A percentile compares a stretch with the other conserved stretches of the same genome.
Evolutionary conservation across 352 stramenopile genomes (phyloP).

Genomic region (Phytophthora macrochlamydospora): DNA sequence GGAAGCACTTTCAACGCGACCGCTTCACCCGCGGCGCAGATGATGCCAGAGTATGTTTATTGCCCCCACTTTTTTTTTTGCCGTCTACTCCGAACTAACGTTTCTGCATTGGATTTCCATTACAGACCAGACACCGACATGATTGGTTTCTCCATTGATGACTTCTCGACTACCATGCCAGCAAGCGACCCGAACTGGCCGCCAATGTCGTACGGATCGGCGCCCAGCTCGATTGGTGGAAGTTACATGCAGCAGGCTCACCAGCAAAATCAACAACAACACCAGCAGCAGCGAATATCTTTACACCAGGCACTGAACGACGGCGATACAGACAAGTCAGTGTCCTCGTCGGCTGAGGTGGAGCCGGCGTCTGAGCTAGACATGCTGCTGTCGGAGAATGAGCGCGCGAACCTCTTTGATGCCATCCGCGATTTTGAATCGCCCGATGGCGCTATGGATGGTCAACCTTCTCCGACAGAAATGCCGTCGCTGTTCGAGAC

Average conservation of each 20-base stretch:
- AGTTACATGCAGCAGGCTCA: constrained; percentile 31
- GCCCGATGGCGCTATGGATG: constrained; percentile 19
- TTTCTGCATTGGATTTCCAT: background rate
- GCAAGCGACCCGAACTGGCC: constrained; percentile 44
- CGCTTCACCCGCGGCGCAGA: constrained; percentile 44
- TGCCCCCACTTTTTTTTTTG: background rate
- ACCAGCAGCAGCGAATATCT: constrained; percentile 21
- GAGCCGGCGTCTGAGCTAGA: constrained; percentile 45
- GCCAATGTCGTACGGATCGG: constrained; percentile 24
- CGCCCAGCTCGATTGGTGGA: constrained; percentile 21
- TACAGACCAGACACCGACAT: constrained; percentile 59
- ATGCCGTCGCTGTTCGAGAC: constrained; percentile 20
- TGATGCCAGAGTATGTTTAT: constrained; percentile 60
- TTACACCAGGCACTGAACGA: constrained; percentile 11
- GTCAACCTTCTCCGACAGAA: constrained; percentile 12
- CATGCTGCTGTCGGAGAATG: constrained; percentile 68
- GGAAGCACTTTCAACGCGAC: constrained; percentile 22
- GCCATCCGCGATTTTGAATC: constrained; percentile 76
- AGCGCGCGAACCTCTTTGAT: constrained; percentile 69
- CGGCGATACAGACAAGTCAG: constrained; percentile 10
- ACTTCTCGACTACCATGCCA: constrained; percentile 59
- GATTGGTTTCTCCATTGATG: constrained; percentile 72
- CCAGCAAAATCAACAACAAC: constrained; percentile 20
- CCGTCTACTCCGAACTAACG: background rate
- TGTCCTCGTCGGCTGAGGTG: constrained; percentile 19